Evolutionary conservation across 805 yeast genomes (phyloP).

Genomic region (Lipomyces sp.): DNA sequence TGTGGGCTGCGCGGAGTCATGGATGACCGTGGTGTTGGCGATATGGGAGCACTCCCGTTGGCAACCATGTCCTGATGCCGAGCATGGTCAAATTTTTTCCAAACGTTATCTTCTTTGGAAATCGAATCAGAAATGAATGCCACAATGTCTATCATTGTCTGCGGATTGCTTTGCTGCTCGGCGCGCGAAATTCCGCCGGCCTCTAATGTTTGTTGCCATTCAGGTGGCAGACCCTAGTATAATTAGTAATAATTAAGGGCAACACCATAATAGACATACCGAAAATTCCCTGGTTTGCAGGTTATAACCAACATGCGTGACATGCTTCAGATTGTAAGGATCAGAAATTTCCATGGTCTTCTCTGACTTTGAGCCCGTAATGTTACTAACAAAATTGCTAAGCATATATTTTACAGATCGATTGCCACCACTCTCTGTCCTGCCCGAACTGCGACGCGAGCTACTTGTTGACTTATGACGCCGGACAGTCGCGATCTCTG

Average conservation of each 20-base stretch:
- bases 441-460: slow-evolving; percentile 18
- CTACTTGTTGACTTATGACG: slow-evolving; percentile 7
- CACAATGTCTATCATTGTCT: slow-evolving; percentile 83
- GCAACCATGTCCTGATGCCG: slow-evolving; percentile 18
- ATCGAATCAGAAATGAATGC: slow-evolving; percentile 59
- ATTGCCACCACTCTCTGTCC: slow-evolving; percentile 15
- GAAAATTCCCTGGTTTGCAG: slow-evolving; percentile 71
- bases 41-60: slow-evolving; percentile 6
- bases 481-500: not conserved
- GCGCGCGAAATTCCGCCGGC: slow-evolving; percentile 78
- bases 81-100: slow-evolving; percentile 39
- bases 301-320: slow-evolving; percentile 85
- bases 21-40: slow-evolving; percentile 26
- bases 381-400: slow-evolving; percentile 24
- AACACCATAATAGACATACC: slow-evolving; percentile 10
- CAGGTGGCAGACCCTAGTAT: slow-evolving; percentile 71
- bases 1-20: slow-evolving; percentile 31
- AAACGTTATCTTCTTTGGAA: slow-evolving; percentile 41
- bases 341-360: slow-evolving; percentile 64
- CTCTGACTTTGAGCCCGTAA: slow-evolving; percentile 18
- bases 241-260: not conserved
- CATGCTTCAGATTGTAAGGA: slow-evolving; percentile 88
- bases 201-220: slow-evolving; percentile 76
- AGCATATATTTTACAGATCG: slow-evolving; percentile 23
- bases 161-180: slow-evolving; percentile 83